phyloP scores from a whole-genome alignment of 2,329 filamentous ascomycete genomes.

The Ophiostoma fasciatum region DNA sequence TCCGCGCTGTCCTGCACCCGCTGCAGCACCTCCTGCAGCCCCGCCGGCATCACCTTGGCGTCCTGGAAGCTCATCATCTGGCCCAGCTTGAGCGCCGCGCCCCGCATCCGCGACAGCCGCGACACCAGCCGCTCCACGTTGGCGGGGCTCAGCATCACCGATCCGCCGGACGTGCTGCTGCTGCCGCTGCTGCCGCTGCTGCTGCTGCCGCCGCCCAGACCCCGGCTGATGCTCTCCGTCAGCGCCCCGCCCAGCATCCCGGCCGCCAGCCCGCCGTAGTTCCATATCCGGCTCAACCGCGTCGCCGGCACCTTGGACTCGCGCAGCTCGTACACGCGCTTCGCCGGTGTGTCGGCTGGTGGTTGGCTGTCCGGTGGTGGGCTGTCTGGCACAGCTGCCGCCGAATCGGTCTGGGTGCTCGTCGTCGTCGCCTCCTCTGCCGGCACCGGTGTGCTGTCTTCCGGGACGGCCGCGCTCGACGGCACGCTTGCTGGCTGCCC shows the following conservation, averaged over 20 bases:
- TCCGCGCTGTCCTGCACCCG: slow-evolving; percentile 92
- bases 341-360: not conserved
- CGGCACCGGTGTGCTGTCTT: no score
- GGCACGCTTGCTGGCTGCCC: no score
- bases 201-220: slow-evolving; percentile 51
- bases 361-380: not conserved
- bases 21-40: slow-evolving; percentile 80
- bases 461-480: no score
- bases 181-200: slow-evolving; percentile 66
- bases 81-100: slow-evolving; percentile 89
- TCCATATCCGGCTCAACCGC: slow-evolving; percentile 77
- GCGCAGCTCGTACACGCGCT: slow-evolving; percentile 44
- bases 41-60: slow-evolving; percentile 77
- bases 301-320: slow-evolving; percentile 87
- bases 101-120: slow-evolving; percentile 90
- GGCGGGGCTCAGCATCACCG: slow-evolving; percentile 69
- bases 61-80: slow-evolving; percentile 99
- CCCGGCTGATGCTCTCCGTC: slow-evolving; percentile 67
- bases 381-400: not conserved
- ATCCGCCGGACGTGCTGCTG: slow-evolving; percentile 43
- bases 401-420: not conserved
- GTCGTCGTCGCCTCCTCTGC: no score
- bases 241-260: slow-evolving; percentile 93
- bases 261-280: slow-evolving; percentile 83
- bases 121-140: slow-evolving; percentile 91